Conservation (phyloP, 257 asterid species). For the Fraxinus excelsior region DNA sequence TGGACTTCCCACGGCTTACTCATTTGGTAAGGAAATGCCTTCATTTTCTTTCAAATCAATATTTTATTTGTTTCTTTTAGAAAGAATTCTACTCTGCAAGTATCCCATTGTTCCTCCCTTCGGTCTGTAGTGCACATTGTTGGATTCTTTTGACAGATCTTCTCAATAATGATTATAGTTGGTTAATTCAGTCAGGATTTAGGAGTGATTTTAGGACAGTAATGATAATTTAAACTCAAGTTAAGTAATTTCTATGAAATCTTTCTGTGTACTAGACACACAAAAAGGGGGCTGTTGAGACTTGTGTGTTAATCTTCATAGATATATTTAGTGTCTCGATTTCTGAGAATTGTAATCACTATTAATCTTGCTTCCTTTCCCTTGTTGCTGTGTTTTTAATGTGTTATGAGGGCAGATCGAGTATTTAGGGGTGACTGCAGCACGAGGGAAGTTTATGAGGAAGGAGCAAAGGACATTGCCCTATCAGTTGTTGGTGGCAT, state of each 20-base stretch:
- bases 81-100: not conserved
- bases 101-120: slow-evolving; percentile 6
- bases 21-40: slow-evolving; percentile 66
- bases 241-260: not conserved
- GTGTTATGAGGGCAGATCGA: slow-evolving; percentile 54
- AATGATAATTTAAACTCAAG: slow-evolving; percentile 9
- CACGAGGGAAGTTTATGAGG: slow-evolving; percentile 83
- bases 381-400: slow-evolving; percentile 9
- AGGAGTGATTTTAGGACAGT: slow-evolving; percentile 3
- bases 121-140: not conserved
- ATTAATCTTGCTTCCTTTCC: not conserved
- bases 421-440: slow-evolving; percentile 87
- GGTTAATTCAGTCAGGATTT: not conserved
- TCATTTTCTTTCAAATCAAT: slow-evolving; percentile 13
- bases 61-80: not conserved
- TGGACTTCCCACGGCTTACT: slow-evolving; percentile 85
- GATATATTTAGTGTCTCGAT: not conserved
- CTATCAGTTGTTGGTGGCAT: slow-evolving; percentile 90
- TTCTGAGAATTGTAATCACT: not conserved
- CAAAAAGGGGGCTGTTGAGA: not conserved
- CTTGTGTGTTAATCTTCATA: not conserved
- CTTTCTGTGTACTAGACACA: not conserved
- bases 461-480: slow-evolving; percentile 83
- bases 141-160: slow-evolving; percentile 13
- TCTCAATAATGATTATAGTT: slow-evolving; percentile 1